Base-by-base conservation (phyloP, 306 rosid genomes). In the Arachis hypogaea region DNA sequence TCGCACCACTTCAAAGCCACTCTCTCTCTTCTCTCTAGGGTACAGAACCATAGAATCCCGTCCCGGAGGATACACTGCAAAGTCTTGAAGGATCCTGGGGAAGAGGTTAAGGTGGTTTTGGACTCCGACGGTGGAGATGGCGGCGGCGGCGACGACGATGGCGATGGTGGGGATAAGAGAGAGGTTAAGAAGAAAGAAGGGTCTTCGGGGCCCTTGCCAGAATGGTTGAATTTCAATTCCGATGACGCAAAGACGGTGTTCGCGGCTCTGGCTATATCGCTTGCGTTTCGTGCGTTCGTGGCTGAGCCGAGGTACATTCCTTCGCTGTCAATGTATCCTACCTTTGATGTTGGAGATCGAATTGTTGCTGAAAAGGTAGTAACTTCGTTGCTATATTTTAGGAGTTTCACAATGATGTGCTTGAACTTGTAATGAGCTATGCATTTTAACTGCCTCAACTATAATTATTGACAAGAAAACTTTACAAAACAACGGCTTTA, bases 291-390 rank as follows among this genome's bases (percentile, higher is more conserved):
- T 59, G 43, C 93, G 3, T 90, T 92, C 69, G 82, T 94, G 71
- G 99, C 99, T 33, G 99, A 94, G 88, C 99, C 99, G 63, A 88
- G 99, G 87, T 94, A 66, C 82, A 94, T 94, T 88, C 99, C 99
- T 75, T 94, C 99, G 36, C 73, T 94, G 91, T 94, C 99, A 29
- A 94, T 94, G 99, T 94, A 90, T 83, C 99, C 99, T 74, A 94
- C 99, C 3, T 92, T 92, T 85, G 96, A 94, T 88, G 98, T 94
- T 77, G 99, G 99, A 74, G 99, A 94, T 78, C 89, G 97, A 84
- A 74, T 94, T 80, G 89, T 94, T 46, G 99, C 97, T 33, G 99
- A 94, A 76, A 92, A 92, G 96, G 99, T 92, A 80, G n/a, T 42
- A 9, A 3, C 61, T 46, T 16, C 59, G 10, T 51, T 50, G 6